Conservation (phyloP, 2,329 filamentous ascomycete species). For the Penicillium sp. region DNA sequence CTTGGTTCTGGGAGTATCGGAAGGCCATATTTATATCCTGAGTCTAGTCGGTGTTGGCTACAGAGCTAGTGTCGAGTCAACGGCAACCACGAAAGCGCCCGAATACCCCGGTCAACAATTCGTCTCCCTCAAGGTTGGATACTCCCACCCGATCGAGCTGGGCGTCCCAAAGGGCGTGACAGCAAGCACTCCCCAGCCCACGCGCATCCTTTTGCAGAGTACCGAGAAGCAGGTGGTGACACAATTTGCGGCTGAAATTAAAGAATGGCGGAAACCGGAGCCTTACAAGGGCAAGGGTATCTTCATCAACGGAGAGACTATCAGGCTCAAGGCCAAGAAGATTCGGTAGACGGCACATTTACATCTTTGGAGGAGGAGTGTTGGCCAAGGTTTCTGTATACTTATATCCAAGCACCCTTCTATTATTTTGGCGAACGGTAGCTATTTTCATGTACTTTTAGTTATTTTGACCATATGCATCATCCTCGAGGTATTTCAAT, state of each 20-base stretch:
- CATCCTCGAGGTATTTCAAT: slow-evolving; percentile 14
- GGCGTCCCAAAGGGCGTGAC: slow-evolving; percentile 80
- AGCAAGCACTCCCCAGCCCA: slow-evolving; percentile 87
- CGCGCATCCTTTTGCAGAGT: slow-evolving; percentile 87
- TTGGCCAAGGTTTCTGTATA: slow-evolving; percentile 32
- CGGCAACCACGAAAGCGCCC: slow-evolving; percentile 67
- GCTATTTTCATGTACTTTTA: slow-evolving; percentile 40
- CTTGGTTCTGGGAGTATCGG: slow-evolving; percentile 89
- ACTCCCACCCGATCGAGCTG: slow-evolving; percentile 93
- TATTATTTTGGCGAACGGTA: slow-evolving; percentile 35
- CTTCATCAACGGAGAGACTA: slow-evolving; percentile 96
- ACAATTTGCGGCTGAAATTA: slow-evolving; percentile 87
- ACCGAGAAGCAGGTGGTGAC: slow-evolving; percentile 84
- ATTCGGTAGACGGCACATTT: slow-evolving; percentile 68
- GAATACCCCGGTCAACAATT: slow-evolving; percentile 84
- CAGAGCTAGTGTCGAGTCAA: slow-evolving; percentile 82
- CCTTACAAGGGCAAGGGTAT: slow-evolving; percentile 99
- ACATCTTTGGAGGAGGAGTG: slow-evolving; percentile 33
- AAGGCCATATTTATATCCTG: slow-evolving; percentile 93
- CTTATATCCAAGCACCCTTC: slow-evolving; percentile 32
- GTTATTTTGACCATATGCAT: slow-evolving; percentile 26
- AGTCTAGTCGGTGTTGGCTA: slow-evolving; percentile 95
- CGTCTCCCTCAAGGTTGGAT: slow-evolving; percentile 92
- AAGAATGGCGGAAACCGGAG: slow-evolving; percentile 87
- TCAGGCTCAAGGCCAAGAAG: slow-evolving; percentile 98